Percentiles rank a stretch among this genome's conserved stretches.
phyloP scores from a whole-genome alignment of 116 monocot species.

The Zostera marina region DNA sequence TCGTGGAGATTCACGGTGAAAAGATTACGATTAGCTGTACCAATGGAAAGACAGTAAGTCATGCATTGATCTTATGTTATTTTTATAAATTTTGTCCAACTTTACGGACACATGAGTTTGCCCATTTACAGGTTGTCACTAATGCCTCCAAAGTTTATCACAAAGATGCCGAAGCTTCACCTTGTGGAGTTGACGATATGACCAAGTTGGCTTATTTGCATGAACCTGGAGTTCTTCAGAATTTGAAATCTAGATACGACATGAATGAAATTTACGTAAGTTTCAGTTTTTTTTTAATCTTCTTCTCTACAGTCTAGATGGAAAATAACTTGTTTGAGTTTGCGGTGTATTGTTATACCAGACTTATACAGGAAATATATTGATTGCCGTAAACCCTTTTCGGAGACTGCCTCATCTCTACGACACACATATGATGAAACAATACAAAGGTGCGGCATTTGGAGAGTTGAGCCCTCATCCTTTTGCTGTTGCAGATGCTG shows the following conservation, averaged over 20 bases:
- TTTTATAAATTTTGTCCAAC: background rate
- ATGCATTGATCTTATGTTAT: background rate
- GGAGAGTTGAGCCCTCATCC: conserved; percentile 83
- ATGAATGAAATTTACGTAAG: conserved; percentile 88
- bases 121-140: conserved; percentile 22
- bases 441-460: conserved; percentile 65
- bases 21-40: conserved; percentile 31
- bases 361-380: conserved; percentile 81
- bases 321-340: background rate
- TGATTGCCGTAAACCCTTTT: conserved; percentile 91
- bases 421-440: conserved; percentile 64
- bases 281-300: conserved; percentile 1
- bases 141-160: conserved; percentile 34
- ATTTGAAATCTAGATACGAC: conserved; percentile 61
- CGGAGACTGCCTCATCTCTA: conserved; percentile 73
- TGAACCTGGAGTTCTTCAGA: conserved; percentile 85
- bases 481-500: conserved; percentile 82
- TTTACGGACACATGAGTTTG: too few species aligned
- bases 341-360: conserved; percentile 12
- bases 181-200: conserved; percentile 89
- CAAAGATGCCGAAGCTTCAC: conserved; percentile 66
- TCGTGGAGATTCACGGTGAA: conserved; percentile 36
- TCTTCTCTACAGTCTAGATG: background rate
- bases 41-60: conserved; percentile 46
- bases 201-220: conserved; percentile 86